These are phyloP conservation scores for Lachnellula arida DNA, from an alignment of 2,329 filamentous ascomycete genomes.

Conservation along the genomic window DNA sequence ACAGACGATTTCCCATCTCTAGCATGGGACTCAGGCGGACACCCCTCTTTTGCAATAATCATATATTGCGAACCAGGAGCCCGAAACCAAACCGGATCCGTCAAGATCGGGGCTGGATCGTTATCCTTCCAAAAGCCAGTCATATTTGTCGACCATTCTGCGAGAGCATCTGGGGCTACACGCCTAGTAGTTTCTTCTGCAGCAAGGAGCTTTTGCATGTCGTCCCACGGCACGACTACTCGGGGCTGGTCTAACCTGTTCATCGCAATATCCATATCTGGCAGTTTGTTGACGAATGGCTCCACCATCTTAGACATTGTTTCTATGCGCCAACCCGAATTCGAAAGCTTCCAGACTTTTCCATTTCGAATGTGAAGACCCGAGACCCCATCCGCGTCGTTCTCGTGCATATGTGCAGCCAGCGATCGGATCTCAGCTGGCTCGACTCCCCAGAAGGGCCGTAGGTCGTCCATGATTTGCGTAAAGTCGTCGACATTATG, in stretches of 20 bases:
- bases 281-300: slow-evolving; percentile 47
- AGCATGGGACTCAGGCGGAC: slow-evolving; percentile 50
- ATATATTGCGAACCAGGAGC: slow-evolving; percentile 49
- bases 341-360: slow-evolving; percentile 33
- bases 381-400: slow-evolving; percentile 21
- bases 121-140: slow-evolving; percentile 25
- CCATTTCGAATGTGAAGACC: slow-evolving; percentile 30
- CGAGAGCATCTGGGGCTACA: slow-evolving; percentile 40
- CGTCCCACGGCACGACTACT: slow-evolving; percentile 55
- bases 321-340: slow-evolving; percentile 38
- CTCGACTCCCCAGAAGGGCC: slow-evolving; percentile 52
- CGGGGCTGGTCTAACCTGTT: slow-evolving; percentile 61
- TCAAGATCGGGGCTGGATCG: slow-evolving; percentile 11
- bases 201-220: slow-evolving; percentile 46
- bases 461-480: slow-evolving; percentile 58
- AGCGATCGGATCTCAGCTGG: slow-evolving; percentile 36
- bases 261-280: slow-evolving; percentile 63
- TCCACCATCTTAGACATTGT: slow-evolving; percentile 34
- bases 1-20: slow-evolving; percentile 34
- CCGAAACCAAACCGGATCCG: slow-evolving; percentile 23
- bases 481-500: slow-evolving; percentile 59
- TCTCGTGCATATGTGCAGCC: slow-evolving; percentile 36
- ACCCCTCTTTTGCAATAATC: slow-evolving; percentile 52
- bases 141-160: slow-evolving; percentile 41
- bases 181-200: slow-evolving; percentile 42